Conservation (phyloP, 108 stramenopile genomes). For the Stephanodiscus minutulus region DNA sequence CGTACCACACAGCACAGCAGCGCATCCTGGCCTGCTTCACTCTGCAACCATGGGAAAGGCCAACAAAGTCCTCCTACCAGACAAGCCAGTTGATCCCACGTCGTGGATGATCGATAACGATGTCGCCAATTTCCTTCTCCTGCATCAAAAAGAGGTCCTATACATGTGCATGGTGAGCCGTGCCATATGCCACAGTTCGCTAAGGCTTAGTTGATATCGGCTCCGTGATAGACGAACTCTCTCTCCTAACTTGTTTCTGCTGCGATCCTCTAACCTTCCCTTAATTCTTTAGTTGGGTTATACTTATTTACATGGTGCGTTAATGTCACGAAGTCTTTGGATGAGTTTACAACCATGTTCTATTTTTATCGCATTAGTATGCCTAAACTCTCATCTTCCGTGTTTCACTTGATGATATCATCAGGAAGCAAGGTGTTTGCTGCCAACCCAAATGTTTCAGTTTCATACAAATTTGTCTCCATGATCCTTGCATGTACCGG, state of each 20-base stretch:
- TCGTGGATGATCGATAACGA: constrained; percentile 81
- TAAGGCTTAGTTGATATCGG: not conserved
- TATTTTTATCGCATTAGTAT: too few relatives aligned
- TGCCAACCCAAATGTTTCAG: constrained; percentile 34
- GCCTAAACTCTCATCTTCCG: not conserved
- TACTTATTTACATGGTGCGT: constrained; percentile 72
- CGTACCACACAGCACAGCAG: too few relatives aligned
- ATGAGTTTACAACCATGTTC: too few relatives aligned
- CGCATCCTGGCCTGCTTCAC: not conserved
- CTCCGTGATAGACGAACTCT: not conserved
- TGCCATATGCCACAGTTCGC: not conserved
- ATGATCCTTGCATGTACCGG: constrained; percentile 83
- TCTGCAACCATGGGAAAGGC: constrained; percentile 6
- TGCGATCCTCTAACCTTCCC: constrained; percentile 18
- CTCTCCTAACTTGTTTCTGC: not conserved
- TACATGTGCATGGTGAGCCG: constrained; percentile 53
- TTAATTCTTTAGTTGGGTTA: constrained; percentile 80
- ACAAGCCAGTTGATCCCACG: constrained; percentile 60
- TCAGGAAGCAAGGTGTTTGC: constrained; percentile 77
- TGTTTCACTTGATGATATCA: constrained; percentile 2
- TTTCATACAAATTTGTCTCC: constrained; percentile 75
- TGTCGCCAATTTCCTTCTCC: constrained; percentile 69
- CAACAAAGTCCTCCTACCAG: not conserved
- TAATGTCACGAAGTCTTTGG: not conserved
- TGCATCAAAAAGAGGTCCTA: constrained; percentile 73